These are phyloP conservation scores for Pseudogymnoascus sp. DNA, from an alignment of 2,329 filamentous ascomycete species.

Conservation along the genomic window DNA sequence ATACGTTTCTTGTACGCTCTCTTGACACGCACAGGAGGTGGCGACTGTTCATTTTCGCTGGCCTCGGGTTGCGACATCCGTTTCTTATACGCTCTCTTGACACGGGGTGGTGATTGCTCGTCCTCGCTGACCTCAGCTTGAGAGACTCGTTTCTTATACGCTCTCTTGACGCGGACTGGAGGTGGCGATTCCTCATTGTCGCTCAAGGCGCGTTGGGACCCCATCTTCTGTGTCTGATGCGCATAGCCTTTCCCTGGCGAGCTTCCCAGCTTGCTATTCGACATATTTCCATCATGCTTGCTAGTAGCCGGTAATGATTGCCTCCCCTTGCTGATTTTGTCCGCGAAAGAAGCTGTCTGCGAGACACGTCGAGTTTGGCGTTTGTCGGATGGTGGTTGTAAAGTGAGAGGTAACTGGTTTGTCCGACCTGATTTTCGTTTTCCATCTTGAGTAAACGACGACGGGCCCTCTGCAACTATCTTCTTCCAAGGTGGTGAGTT, in stretches of 20 bases:
- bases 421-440: constrained; percentile 58
- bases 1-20: constrained; percentile 5
- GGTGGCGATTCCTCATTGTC: neutral
- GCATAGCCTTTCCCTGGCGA: neutral
- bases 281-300: neutral
- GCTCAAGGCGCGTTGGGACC: neutral
- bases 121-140: constrained; percentile 24
- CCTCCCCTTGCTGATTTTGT: neutral
- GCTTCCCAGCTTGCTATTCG: constrained; percentile 8
- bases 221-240: neutral
- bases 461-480: constrained; percentile 74
- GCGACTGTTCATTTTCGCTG: constrained; percentile 1
- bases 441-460: constrained; percentile 69
- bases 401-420: constrained; percentile 46
- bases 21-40: constrained; percentile 15
- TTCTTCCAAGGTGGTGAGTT: constrained; percentile 92
- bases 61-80: constrained; percentile 18
- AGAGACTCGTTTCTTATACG: constrained; percentile 14
- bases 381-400: constrained; percentile 42
- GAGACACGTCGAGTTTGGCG: constrained; percentile 42
- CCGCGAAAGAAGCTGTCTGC: constrained; percentile 25
- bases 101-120: constrained; percentile 22
- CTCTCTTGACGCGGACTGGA: constrained; percentile 15
- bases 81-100: constrained; percentile 11
- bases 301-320: neutral